Base-by-base conservation (phyloP, 176 grass and related monocot genomes). In the Carex cristatella region DNA sequence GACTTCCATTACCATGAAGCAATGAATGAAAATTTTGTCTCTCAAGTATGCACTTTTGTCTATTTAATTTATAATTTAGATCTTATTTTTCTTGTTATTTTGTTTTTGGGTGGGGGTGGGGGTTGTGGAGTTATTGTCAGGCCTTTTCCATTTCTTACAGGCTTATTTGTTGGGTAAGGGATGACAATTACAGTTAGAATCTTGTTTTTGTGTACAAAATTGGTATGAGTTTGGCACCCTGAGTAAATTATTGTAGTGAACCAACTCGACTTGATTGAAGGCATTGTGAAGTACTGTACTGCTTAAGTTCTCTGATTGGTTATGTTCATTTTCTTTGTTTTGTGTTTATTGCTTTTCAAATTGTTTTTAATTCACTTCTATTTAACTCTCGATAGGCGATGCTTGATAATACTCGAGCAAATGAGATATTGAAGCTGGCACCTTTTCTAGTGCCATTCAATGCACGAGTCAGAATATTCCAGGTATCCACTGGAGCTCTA, bases 1-100 rank as follows among this genome's bases (percentile, higher is more conserved):
- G 93, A 95, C 81, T 99, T 99, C 84, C 92, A 95, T 92, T 90
- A 90, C 77, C 91, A 94, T 92, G 93, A 99, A 92, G 93, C 96
- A 83, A 94, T 86, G 63, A 94, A 86, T 82, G 96, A 99, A 89
- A 95, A 91, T 91, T 99, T 99, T 91, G 85, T 99, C 58, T 95
- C 96, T 86, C 96, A 99, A 87, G 96, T 99, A 77, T 27, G 37
- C 65, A 76, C 32, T 64, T 83, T 37, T 38, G 1, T 14, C 14
- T 14, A 48, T 86, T 28, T 71, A 18, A 13, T 57, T 80, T 69
- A 18, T 15, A 32, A 11, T 83, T 65, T 82, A 14, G 13, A 19
- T 60, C 33, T 59, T 82, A 31, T 57, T 53, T 63, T 2, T 65
- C 10, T 63, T 19, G 56, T 58, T 18, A 19, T 61, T 61, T 2